Base-by-base conservation (phyloP, 2,329 filamentous ascomycete species). In the Magnaporthiopsis incrustans region DNA sequence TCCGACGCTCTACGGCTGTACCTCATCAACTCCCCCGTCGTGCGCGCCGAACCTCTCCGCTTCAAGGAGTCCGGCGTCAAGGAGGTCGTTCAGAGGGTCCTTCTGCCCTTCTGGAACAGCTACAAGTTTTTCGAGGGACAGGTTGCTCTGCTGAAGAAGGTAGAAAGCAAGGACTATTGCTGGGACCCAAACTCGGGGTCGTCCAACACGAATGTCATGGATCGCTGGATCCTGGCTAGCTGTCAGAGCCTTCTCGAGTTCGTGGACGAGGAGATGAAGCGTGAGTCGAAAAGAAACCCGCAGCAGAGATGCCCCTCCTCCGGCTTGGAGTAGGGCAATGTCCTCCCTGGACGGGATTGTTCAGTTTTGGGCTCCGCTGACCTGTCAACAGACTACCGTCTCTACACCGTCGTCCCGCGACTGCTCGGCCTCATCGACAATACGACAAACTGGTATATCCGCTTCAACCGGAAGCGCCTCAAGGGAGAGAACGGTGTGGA, bases 361-460 rank as follows among this genome's bases (percentile, higher is more conserved):
- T 3, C 11, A 3, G 10, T 35, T 1, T 15, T 60, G 59, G 60
- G 14, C 26, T 59, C 32, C 18, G 50, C 44, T 62, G 33, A 62
- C 60, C 18, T 2, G 25, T 10, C 26, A 25, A 38, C 27, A 81
- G 88, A 79, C 8, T 92, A 92, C 74, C 88, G 90, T 57, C 77
- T 93, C 50, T 98, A 97, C 77, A 98, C 93, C 1, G 94, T 98
- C 59, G 92, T 97, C 59, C 93, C 93, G 10, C 85, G 90, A 67
- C 79, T 98, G 66, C 83, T 96, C 25, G 84, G 84, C 65, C 84
- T 96, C 71, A 96, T 97, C 68, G 94, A 97, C 72, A 92, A 96
- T 77, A 92, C 91, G 4, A 97, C 93, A n/a, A 98, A 98, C 77
- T 97, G 93, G 93, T 97, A 97, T 77, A 97, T 97, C 74, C 86